These are phyloP conservation scores for Fonsecaea multimorphosa DNA, from an alignment of 2,329 filamentous ascomycete genomes.

Conservation along the genomic window DNA sequence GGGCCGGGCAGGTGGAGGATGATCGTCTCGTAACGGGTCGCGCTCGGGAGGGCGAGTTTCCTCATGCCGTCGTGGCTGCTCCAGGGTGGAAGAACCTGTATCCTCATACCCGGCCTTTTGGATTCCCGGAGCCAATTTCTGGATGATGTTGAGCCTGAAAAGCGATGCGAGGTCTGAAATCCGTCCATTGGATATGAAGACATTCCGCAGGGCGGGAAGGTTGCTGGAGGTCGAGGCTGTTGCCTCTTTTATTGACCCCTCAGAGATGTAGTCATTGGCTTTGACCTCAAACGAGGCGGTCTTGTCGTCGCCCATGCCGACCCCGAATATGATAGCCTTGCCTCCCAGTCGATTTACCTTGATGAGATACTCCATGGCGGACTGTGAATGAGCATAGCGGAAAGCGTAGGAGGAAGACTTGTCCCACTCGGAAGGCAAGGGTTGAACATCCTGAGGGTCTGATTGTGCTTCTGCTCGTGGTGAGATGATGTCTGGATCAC, in stretches of 20 bases:
- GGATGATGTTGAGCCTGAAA: slow-evolving; percentile 79
- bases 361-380: slow-evolving; percentile 80
- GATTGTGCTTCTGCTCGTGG: slow-evolving; percentile 58
- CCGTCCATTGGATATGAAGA: slow-evolving; percentile 76
- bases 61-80: slow-evolving; percentile 50
- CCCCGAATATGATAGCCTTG: slow-evolving; percentile 81
- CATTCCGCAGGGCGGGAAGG: slow-evolving; percentile 52
- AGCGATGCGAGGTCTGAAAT: slow-evolving; percentile 72
- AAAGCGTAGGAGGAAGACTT: slow-evolving; percentile 74
- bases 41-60: slow-evolving; percentile 50
- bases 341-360: slow-evolving; percentile 81
- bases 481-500: slow-evolving; percentile 42
- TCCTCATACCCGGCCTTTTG: slow-evolving; percentile 81
- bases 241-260: slow-evolving; percentile 62
- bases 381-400: slow-evolving; percentile 84
- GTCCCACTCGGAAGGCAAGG: slow-evolving; percentile 82
- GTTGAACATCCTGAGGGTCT: slow-evolving; percentile 60
- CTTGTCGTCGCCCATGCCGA: slow-evolving; percentile 79
- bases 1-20: slow-evolving; percentile 67
- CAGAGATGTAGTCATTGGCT: slow-evolving; percentile 75
- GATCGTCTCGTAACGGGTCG: slow-evolving; percentile 59
- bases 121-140: slow-evolving; percentile 78
- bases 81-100: slow-evolving; percentile 40
- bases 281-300: slow-evolving; percentile 78
- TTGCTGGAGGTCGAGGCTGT: slow-evolving; percentile 45